Evolutionary conservation across 1,284 basidiomycete genomes (phyloP).

Genomic region (Dichomitus squalens): DNA sequence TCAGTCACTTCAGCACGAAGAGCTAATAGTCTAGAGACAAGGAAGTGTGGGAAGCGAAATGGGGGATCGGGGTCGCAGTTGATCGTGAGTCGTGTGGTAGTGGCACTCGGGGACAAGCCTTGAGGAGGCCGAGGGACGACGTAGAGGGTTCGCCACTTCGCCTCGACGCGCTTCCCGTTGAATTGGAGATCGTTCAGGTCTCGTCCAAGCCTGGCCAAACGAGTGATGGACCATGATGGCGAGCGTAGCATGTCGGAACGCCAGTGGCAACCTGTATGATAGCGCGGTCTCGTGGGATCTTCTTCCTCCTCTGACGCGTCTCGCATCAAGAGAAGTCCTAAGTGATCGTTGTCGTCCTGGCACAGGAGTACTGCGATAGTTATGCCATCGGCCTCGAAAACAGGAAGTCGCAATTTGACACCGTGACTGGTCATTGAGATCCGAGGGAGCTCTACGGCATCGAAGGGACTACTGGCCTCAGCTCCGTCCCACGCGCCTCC

Average conservation of each 20-base stretch:
- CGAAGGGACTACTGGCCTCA: no score
- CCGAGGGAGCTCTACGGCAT: neutral
- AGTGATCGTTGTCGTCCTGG: neutral
- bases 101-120: no score
- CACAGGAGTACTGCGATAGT: neutral
- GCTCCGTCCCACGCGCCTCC: no score
- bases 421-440: neutral
- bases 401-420: neutral
- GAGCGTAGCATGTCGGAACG: neutral
- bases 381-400: neutral
- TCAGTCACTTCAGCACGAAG: neutral
- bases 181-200: constrained; percentile 1
- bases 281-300: neutral
- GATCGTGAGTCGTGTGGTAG: neutral
- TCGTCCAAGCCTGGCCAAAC: neutral
- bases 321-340: neutral
- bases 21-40: neutral
- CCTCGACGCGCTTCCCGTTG: neutral
- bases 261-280: neutral
- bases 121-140: neutral
- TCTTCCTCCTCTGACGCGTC: neutral
- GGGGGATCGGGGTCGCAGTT: neutral
- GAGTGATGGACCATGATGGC: neutral
- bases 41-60: neutral
- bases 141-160: constrained; percentile 2